Conservation (phyloP, 345 rosid species). For the Eucalyptus brandiana region DNA sequence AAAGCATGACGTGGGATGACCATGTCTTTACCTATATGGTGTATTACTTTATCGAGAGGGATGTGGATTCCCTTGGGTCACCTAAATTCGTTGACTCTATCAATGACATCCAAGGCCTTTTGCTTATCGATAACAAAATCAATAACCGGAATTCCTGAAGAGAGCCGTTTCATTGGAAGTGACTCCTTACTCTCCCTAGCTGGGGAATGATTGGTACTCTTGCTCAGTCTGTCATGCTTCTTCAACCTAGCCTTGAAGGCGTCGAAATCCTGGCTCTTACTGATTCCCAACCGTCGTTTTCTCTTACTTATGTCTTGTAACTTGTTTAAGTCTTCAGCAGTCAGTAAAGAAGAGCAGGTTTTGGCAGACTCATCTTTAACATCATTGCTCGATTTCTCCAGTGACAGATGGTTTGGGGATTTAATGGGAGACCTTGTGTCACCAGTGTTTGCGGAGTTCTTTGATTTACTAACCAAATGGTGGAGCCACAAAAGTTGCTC, state of each 20-base stretch:
- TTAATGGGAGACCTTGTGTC: not conserved
- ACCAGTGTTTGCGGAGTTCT: not conserved
- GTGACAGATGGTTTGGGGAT: not conserved
- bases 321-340: slow-evolving; percentile 45
- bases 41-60: not conserved
- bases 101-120: slow-evolving; percentile 49
- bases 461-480: slow-evolving; percentile 47
- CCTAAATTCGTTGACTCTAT: slow-evolving; percentile 26
- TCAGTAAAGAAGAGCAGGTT: slow-evolving; percentile 12
- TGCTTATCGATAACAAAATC: slow-evolving; percentile 36
- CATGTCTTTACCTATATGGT: not conserved
- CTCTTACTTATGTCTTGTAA: slow-evolving; percentile 63
- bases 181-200: slow-evolving; percentile 26
- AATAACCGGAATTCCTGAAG: slow-evolving; percentile 29
- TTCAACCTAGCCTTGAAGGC: slow-evolving; percentile 4
- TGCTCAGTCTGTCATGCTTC: slow-evolving; percentile 36
- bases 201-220: slow-evolving; percentile 24
- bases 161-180: slow-evolving; percentile 14
- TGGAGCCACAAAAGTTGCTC: slow-evolving; percentile 82
- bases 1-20: not conserved
- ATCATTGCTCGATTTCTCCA: slow-evolving; percentile 3
- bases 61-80: not conserved
- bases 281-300: slow-evolving; percentile 61
- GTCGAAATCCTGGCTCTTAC: slow-evolving; percentile 82
- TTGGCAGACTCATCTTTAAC: not conserved